Base-by-base conservation (phyloP, 2,329 filamentous ascomycete species). In the Juglanconis oblonga region DNA sequence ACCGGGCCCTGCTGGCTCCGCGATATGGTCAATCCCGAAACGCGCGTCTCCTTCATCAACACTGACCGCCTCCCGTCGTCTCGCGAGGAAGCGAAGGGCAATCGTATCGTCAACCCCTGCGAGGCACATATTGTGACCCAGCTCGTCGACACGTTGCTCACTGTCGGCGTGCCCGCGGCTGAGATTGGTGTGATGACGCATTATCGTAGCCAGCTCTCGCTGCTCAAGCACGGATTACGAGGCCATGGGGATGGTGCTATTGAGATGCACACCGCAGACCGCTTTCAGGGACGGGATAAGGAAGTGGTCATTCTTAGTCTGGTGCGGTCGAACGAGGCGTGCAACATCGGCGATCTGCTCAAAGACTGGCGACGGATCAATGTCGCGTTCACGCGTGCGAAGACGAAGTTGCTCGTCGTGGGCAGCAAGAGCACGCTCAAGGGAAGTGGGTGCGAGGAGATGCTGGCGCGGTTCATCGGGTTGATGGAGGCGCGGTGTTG, bases 141-240 rank as follows among this genome's bases (percentile, higher is more conserved):
- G 69, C 83, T 98, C 11, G 92, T 97, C 17, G 85, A 92, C 62
- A 82, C 87, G 0, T 83, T 99, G 3, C 81, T 98, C 52, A 83
- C 85, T 0, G 83, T 87, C 1, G 95, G 95, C 32, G 83, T 98
- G 1, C 78, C 90, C 0, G 82, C 89, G 0, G 77, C 79, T 0
- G 89, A 94, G 55, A 92, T 99, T 59, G 95, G 95, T 51, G 89
- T 99, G 66, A 97, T 99, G 78, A 97, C 95, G 14, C 92, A 97
- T 74, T 99, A 99, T 74, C 90, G 95, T 61, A 93, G 90, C 5
- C 95, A 99, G 73, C 85, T 99, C 1, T 87, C 91, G 0, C 79
- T 97, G 2, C 81, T 99, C 1, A 90, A 91, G 65, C 86, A 93
- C 62, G 81, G 81, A 10, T 83, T 97, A 38, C 84, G 85, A 36